Percentiles rank a stretch among this genome's conserved stretches.
Evolutionary conservation across 176 grass and related monocot species (phyloP).

Genomic region (Miscanthus lutarioriparius): DNA sequence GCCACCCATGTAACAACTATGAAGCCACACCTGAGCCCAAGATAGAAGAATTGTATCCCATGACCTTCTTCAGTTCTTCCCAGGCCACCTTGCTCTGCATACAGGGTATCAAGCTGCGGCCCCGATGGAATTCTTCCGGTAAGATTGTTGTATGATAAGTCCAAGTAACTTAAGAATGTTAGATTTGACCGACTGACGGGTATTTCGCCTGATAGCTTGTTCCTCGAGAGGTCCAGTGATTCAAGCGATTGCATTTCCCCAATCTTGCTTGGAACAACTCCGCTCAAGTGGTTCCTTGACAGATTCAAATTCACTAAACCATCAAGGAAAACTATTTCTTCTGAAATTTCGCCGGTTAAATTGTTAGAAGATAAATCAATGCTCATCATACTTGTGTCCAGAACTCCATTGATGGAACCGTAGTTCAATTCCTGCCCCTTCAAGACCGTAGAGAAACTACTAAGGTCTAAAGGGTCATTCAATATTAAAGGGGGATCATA

Average conservation of each 20-base stretch:
- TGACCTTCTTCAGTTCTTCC: not conserved
- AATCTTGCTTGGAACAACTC: conserved; percentile 5
- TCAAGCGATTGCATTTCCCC: conserved; percentile 26
- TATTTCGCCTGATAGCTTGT: conserved; percentile 35
- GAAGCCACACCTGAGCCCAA: not conserved
- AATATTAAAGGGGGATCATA: no score
- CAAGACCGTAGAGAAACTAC: not conserved
- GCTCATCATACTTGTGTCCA: not conserved
- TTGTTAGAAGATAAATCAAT: conserved; percentile 40
- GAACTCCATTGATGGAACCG: no score
- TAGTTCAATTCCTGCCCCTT: not conserved
- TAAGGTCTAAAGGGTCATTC: no score
- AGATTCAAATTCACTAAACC: conserved; percentile 20
- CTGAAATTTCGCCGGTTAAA: conserved; percentile 10
- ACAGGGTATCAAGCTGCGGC: not conserved
- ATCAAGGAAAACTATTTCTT: conserved; percentile 1
- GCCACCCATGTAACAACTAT: conserved; percentile 12
- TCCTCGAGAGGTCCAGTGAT: conserved; percentile 43
- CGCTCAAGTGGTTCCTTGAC: not conserved
- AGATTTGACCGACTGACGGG: not conserved
- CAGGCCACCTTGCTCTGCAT: not conserved
- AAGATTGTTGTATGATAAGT: conserved; percentile 47
- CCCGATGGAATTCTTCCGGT: not conserved
- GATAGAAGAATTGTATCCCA: not conserved
- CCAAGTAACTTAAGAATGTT: conserved; percentile 21